Evolutionary conservation across 176 grass and related monocot genomes (phyloP), one percentile per base, ranked within the genome.

Genomic region (Raddia guianensis): DNA sequence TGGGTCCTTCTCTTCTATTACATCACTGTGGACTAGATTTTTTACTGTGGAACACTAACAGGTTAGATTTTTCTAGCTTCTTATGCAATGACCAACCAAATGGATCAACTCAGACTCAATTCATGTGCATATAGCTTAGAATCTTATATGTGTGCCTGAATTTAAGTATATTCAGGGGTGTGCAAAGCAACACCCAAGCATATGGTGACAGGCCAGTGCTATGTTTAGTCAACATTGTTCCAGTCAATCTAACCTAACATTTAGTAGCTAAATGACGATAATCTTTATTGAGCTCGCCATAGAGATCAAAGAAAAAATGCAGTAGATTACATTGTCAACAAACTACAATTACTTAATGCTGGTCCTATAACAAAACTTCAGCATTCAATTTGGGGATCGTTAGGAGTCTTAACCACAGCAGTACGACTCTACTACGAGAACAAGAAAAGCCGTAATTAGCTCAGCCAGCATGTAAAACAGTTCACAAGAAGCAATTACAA

Each of bases 361-460:
- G 2, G 18, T 43, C 12, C 51, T 54, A 45, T 19, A 48, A 66
- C 4, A 73, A 61, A 83, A 67, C 66, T 51, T 50, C 70, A 52
- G 61, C 27, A 34, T 58, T 73, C 7, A 66, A 16, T 51, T 63
- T 40, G 16, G 49, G 19, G 46, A 64, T 42, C n/a, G 16, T n/a
- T 82, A 34, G 9, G 52, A 65, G 45, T 56, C 12, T 56, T 55
- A n/a, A 74, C 10, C 2, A 40, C 37, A 5, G 37, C 37, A 40
- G 37, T 21, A 15, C 10, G 6, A 60, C 11, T 42, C 45, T 37
- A 20, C 5, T 37, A 51, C 14, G 20, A 57, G 55, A 81, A 15
- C 57, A 83, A 70, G 71, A 33, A 32, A 85, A 77, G n/a, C 18
- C 6, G 19, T 44, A 21, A 43, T 58, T 73, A 52, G 37, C 32